phyloP scores from a whole-genome alignment of 495 filamentous ascomycete species.

The Baudoinia panamericana region DNA sequence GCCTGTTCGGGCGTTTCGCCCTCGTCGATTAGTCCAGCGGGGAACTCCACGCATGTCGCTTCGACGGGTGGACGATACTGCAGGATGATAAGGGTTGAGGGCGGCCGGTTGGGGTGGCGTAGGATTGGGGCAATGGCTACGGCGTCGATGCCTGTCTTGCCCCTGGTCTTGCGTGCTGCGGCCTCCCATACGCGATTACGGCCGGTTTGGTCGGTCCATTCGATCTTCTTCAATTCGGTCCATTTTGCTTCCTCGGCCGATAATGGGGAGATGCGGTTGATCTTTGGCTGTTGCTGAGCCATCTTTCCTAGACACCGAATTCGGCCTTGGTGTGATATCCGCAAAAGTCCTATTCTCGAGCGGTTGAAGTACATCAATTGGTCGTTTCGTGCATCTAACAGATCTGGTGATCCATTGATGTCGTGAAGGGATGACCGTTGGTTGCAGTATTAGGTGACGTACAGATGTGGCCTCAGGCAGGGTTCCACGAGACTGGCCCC shows the following conservation, averaged over 20 bases:
- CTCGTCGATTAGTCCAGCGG: slow-evolving; percentile 74
- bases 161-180: slow-evolving; percentile 40
- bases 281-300: slow-evolving; percentile 30
- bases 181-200: slow-evolving; percentile 41
- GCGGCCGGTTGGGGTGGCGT: slow-evolving; percentile 52
- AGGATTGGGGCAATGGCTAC: slow-evolving; percentile 86
- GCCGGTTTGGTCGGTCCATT: slow-evolving; percentile 40
- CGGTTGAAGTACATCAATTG: too few relatives aligned
- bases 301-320: not conserved
- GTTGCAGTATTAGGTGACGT: too few relatives aligned
- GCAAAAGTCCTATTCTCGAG: too few relatives aligned
- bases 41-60: slow-evolving; percentile 67
- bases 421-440: too few relatives aligned
- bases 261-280: slow-evolving; percentile 35
- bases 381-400: too few relatives aligned
- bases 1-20: slow-evolving; percentile 65
- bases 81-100: slow-evolving; percentile 55
- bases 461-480: too few relatives aligned
- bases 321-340: not conserved
- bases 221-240: slow-evolving; percentile 38
- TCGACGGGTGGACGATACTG: slow-evolving; percentile 79
- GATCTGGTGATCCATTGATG: too few relatives aligned
- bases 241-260: slow-evolving; percentile 37
- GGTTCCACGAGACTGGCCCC: too few relatives aligned
- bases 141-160: slow-evolving; percentile 59